Evolutionary conservation across 1,139 yeast genomes (phyloP).

Genomic region (Scheffersomyces segobiensis): DNA sequence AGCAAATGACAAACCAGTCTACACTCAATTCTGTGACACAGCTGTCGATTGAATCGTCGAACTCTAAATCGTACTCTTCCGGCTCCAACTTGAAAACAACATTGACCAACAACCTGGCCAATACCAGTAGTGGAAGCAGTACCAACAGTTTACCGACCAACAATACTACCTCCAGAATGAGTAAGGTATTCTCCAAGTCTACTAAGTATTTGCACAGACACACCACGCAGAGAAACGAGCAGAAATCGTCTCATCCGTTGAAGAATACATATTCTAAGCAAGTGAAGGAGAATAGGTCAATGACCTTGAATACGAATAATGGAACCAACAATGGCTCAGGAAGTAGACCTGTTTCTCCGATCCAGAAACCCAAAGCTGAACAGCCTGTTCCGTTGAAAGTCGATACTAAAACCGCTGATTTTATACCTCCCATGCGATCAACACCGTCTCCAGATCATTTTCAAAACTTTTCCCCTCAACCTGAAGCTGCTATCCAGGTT

Average conservation of each 20-base stretch:
- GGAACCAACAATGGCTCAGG: constrained; percentile 5
- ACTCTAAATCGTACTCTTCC: background rate
- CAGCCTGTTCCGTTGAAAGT: constrained; percentile 2
- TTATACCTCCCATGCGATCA: background rate
- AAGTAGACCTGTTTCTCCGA: constrained; percentile 27
- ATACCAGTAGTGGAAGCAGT: constrained; percentile 5
- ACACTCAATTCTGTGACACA: background rate
- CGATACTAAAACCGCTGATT: constrained; percentile 1
- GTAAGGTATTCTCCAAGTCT: constrained; percentile 33
- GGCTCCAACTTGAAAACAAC: constrained; percentile 2
- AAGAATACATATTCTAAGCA: constrained; percentile 35
- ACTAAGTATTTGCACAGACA: constrained; percentile 32
- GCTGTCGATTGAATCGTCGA: background rate
- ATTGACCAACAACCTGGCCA: constrained; percentile 6
- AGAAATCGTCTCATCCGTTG: constrained; percentile 15
- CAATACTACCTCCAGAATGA: constrained; percentile 22
- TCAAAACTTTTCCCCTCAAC: background rate
- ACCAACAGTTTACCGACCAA: constrained; percentile 8
- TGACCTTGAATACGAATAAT: constrained; percentile 15
- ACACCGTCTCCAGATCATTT: background rate
- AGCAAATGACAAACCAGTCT: constrained; percentile 1
- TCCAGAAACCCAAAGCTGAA: constrained; percentile 4
- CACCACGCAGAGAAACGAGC: constrained; percentile 12
- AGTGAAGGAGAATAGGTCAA: constrained; percentile 33
- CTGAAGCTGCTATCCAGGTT: background rate